Conservation (phyloP, 768 basidiomycete species). For the Pleurotus djamor region DNA sequence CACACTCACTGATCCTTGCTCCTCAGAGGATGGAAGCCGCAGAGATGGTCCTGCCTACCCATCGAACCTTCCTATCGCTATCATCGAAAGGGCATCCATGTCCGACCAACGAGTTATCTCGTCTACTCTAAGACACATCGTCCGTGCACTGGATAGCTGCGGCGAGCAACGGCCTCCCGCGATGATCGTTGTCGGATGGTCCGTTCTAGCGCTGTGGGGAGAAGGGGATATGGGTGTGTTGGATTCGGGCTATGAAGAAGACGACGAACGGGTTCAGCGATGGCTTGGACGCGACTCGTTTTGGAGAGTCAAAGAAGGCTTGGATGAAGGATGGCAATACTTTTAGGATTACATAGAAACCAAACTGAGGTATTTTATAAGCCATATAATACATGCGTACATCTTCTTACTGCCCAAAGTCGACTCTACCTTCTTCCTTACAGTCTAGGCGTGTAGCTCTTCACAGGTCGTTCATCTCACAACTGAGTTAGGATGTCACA, state of each 20-base stretch:
- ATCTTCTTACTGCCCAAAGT: too few species aligned
- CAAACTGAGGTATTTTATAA: too few species aligned
- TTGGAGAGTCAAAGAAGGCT: slow-evolving; percentile 54
- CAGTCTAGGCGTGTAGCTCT: too few species aligned
- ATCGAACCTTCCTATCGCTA: slow-evolving; percentile 75
- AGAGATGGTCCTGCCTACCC: slow-evolving; percentile 64
- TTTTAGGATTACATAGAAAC: neutral
- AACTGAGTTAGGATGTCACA: too few species aligned
- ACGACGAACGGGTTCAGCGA: slow-evolving; percentile 42
- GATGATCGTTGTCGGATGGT: slow-evolving; percentile 96
- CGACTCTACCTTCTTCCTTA: too few species aligned
- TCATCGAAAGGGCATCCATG: slow-evolving; percentile 94
- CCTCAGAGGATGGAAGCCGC: slow-evolving; percentile 9
- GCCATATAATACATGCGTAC: too few species aligned
- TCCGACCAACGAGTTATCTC: slow-evolving; percentile 86
- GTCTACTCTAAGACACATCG: slow-evolving; percentile 75
- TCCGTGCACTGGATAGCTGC: slow-evolving; percentile 62
- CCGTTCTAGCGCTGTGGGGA: slow-evolving; percentile 74
- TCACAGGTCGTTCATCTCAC: too few species aligned
- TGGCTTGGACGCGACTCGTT: slow-evolving; percentile 60
- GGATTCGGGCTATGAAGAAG: slow-evolving; percentile 41
- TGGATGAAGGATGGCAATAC: neutral
- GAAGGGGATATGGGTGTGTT: slow-evolving; percentile 70
- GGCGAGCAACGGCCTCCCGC: slow-evolving; percentile 94
- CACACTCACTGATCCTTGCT: slow-evolving; percentile 37